Evolutionary conservation across 2,329 filamentous ascomycete genomes (phyloP).

Genomic region (Hypoxylon sp.): DNA sequence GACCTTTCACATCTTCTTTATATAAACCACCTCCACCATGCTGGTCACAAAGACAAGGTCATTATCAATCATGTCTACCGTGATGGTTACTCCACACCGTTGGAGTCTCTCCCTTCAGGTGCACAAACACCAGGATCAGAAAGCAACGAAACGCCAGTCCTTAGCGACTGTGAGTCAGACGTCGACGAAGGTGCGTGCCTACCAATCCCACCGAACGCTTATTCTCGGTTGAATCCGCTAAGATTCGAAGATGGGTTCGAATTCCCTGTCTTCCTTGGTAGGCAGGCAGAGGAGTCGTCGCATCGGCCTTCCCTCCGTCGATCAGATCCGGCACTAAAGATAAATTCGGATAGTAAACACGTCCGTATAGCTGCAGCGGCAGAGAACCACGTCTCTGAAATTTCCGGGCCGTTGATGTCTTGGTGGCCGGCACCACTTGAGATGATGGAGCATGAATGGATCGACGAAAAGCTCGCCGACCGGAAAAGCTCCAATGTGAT

Average conservation of each 20-base stretch:
- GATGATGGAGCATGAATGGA: constrained; percentile 47
- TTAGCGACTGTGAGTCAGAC: constrained; percentile 52
- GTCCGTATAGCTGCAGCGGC: constrained; percentile 28
- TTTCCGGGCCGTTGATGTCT: constrained; percentile 50
- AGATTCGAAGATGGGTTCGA: constrained; percentile 48
- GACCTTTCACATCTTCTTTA: constrained; percentile 53
- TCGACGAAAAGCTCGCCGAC: constrained; percentile 34
- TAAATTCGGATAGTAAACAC: constrained; percentile 13
- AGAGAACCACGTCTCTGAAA: constrained; percentile 34
- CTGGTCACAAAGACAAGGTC: constrained; percentile 47
- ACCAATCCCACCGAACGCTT: constrained; percentile 32
- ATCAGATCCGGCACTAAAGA: constrained; percentile 1
- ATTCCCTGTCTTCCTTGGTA: constrained; percentile 53
- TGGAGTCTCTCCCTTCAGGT: constrained; percentile 36
- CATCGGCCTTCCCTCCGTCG: not conserved
- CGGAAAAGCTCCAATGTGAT: constrained; percentile 21
- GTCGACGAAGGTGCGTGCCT: constrained; percentile 45
- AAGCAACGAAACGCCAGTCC: constrained; percentile 44
- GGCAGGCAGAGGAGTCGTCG: constrained; percentile 47
- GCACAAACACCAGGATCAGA: constrained; percentile 41
- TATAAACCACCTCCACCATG: constrained; percentile 44
- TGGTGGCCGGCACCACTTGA: constrained; percentile 52
- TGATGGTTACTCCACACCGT: constrained; percentile 39
- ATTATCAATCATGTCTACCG: constrained; percentile 48
- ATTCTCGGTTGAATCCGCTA: constrained; percentile 41